A percentile compares a stretch with the other conserved stretches of the same genome.
Evolutionary conservation across 2,329 filamentous ascomycete genomes (phyloP).

Genomic region (Alternaria brassicae): DNA sequence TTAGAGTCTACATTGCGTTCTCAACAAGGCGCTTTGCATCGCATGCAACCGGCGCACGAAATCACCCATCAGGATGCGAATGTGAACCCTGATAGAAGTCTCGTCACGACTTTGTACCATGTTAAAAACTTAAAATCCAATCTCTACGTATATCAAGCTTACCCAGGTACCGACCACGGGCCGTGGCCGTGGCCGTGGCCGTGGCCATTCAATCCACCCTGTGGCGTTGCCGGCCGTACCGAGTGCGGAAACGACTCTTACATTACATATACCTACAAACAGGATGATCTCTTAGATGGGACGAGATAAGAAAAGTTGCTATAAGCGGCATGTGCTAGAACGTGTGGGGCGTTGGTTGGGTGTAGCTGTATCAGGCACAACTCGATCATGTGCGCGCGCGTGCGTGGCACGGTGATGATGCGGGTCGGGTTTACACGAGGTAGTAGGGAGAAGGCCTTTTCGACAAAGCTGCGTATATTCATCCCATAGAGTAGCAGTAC

Average conservation of each 20-base stretch:
- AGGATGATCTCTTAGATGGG: background rate
- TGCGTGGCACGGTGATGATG: slow-evolving; percentile 5
- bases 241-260: slow-evolving; percentile 15
- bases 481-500: no score
- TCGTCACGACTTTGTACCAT: background rate
- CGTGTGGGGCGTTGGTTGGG: background rate
- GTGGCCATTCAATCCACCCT: slow-evolving; percentile 23
- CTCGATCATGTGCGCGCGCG: slow-evolving; percentile 10
- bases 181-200: slow-evolving; percentile 33
- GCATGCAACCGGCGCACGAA: slow-evolving; percentile 6
- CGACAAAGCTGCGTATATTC: no score
- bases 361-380: slow-evolving; percentile 7
- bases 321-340: background rate
- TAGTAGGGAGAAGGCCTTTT: slow-evolving; percentile 6
- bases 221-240: slow-evolving; percentile 21
- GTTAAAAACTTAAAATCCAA: slow-evolving; percentile 1
- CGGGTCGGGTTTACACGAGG: slow-evolving; percentile 7
- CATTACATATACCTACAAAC: background rate
- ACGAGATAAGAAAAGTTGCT: background rate
- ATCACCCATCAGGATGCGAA: slow-evolving; percentile 11
- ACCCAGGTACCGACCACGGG: slow-evolving; percentile 24
- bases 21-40: background rate
- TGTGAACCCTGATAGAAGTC: background rate
- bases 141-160: background rate
- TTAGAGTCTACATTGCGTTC: background rate